A percentile compares a stretch with the other conserved stretches of the same genome.
Conservation (phyloP, 345 rosid species). For the Syzygium grande region DNA sequence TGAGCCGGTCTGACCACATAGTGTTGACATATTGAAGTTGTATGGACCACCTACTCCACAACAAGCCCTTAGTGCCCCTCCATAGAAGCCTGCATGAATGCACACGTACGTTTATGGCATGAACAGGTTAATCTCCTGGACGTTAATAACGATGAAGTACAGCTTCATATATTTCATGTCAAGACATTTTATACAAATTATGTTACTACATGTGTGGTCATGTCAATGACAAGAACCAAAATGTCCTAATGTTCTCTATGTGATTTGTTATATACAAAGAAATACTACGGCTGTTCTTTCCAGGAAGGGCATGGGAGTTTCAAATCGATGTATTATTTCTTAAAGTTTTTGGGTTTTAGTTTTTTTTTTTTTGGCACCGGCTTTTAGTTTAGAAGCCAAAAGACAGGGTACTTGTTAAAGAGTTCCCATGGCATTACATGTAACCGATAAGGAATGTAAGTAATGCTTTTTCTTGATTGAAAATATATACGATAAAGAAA, state of each 20-base stretch:
- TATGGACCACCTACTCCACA: slow-evolving; percentile 71
- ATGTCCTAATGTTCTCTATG: background rate
- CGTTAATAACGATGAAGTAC: background rate
- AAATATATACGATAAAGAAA: background rate
- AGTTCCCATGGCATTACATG: background rate
- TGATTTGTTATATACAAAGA: too few relatives aligned
- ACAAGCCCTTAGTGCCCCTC: slow-evolving; percentile 35
- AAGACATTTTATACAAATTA: background rate
- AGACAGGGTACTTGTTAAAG: background rate
- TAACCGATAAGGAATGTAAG: background rate
- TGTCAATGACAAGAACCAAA: background rate
- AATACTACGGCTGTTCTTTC: too few relatives aligned
- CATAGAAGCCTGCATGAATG: slow-evolving; percentile 26
- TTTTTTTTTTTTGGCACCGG: too few relatives aligned
- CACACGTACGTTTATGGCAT: background rate
- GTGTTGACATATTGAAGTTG: slow-evolving; percentile 33
- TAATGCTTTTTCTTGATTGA: background rate
- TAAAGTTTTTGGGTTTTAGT: background rate
- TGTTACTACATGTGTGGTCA: background rate
- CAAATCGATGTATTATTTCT: too few relatives aligned
- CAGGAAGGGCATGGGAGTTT: too few relatives aligned
- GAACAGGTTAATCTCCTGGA: background rate
- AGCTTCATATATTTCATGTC: background rate
- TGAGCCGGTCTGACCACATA: slow-evolving; percentile 26
- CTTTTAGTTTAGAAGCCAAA: background rate